phyloP scores from a whole-genome alignment of 768 basidiomycete species.

The Kwoniella sp. region DNA sequence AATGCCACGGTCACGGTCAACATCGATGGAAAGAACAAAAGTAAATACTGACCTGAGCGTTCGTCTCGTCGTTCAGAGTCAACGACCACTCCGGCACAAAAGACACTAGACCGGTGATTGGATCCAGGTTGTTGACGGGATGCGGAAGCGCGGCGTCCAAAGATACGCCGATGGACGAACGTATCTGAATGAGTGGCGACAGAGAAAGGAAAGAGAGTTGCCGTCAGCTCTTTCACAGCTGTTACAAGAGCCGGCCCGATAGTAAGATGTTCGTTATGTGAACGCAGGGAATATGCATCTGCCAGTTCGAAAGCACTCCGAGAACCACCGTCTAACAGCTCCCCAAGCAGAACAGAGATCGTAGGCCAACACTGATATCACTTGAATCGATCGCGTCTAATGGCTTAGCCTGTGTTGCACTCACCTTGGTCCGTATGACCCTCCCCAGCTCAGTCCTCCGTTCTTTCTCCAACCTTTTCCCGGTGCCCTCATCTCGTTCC shows the following conservation, averaged over 20 bases:
- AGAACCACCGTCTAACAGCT: too few relatives aligned
- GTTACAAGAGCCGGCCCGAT: too few relatives aligned
- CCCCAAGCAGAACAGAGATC: too few relatives aligned
- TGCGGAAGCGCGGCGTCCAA: constrained; percentile 29
- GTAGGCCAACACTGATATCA: constrained; percentile 6
- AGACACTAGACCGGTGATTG: background rate
- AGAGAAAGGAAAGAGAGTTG: too few relatives aligned
- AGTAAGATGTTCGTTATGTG: too few relatives aligned
- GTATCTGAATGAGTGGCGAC: constrained; percentile 20
- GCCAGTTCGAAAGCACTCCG: too few relatives aligned
- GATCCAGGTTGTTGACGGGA: constrained; percentile 3
- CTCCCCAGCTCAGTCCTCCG: constrained; percentile 30
- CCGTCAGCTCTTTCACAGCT: too few relatives aligned
- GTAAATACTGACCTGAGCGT: background rate
- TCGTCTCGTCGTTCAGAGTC: constrained; percentile 11
- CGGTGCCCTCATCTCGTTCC: constrained; percentile 30
- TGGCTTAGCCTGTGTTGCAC: too few relatives aligned
- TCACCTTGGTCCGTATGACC: constrained; percentile 27
- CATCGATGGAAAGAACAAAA: too few relatives aligned
- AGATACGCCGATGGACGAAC: constrained; percentile 15
- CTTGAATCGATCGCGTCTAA: too few relatives aligned
- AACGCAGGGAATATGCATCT: too few relatives aligned
- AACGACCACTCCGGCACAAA: constrained; percentile 16
- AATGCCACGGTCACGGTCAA: too few relatives aligned
- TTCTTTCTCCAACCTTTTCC: constrained; percentile 39